Evolutionary conservation across 1,284 basidiomycete species (phyloP).

Genomic region (Schizophyllum commune): DNA sequence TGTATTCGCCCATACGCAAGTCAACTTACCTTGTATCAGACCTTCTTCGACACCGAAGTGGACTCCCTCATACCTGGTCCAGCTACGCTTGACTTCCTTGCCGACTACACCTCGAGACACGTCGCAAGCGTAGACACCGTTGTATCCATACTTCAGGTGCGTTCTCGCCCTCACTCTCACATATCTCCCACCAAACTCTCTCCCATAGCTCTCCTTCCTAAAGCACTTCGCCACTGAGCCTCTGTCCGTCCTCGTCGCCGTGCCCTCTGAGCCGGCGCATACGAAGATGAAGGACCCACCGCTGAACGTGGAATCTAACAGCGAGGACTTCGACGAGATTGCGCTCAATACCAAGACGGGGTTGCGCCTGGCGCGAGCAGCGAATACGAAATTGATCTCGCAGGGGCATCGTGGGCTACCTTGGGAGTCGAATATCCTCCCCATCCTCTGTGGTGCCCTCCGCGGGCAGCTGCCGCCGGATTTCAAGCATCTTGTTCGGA

Average conservation of each 20-base stretch:
- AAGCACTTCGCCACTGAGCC: conserved; percentile 60
- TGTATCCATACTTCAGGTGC: conserved; percentile 53
- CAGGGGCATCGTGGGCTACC: neutral
- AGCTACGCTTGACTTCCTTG: conserved; percentile 40
- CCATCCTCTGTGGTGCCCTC: neutral
- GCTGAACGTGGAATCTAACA: conserved; percentile 32
- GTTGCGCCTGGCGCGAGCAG: conserved; percentile 4
- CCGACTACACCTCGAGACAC: conserved; percentile 47
- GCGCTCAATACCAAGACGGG: neutral
- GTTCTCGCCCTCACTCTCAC: conserved; percentile 1
- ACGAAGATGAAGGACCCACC: conserved; percentile 13
- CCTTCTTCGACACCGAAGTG: conserved; percentile 55
- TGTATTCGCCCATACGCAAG: neutral
- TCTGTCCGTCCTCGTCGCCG: conserved; percentile 37
- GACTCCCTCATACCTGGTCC: conserved; percentile 60
- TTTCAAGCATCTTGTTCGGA: neutral
- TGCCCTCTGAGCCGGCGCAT: conserved; percentile 16
- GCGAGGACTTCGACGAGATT: conserved; percentile 7
- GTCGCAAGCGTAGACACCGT: conserved; percentile 48
- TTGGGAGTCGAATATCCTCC: neutral
- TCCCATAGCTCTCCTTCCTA: conserved; percentile 46
- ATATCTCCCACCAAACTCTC: neutral
- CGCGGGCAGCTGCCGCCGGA: neutral
- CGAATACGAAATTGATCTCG: neutral
- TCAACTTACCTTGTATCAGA: conserved; percentile 27